Percentiles rank a stretch among this genome's conserved stretches.
Evolutionary conservation across 805 yeast species (phyloP).

Genomic region (Yamadazyma scolyti): DNA sequence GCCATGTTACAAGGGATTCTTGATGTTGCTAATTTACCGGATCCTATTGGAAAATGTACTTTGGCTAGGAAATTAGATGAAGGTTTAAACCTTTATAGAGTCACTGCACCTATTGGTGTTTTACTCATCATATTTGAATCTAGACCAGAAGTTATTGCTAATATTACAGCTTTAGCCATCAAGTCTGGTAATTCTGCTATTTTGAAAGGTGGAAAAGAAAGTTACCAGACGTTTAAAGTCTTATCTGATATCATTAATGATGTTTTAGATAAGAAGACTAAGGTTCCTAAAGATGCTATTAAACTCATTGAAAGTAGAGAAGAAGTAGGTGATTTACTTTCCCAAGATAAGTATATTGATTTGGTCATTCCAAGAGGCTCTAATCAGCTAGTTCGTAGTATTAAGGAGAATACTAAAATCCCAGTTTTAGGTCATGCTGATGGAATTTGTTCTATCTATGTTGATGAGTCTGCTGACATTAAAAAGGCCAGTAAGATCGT

Average conservation of each 20-base stretch:
- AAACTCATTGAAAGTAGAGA: slow-evolving; percentile 87
- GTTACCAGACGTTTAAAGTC: slow-evolving; percentile 75
- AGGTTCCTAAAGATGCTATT: slow-evolving; percentile 76
- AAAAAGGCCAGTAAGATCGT: slow-evolving; percentile 71
- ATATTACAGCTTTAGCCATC: slow-evolving; percentile 90
- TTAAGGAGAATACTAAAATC: slow-evolving; percentile 84
- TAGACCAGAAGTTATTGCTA: slow-evolving; percentile 98
- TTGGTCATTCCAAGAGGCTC: slow-evolving; percentile 98
- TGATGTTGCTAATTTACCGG: slow-evolving; percentile 85
- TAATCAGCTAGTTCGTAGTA: slow-evolving; percentile 80
- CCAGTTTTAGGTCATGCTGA: slow-evolving; percentile 99
- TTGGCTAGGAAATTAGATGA: slow-evolving; percentile 85
- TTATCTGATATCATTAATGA: slow-evolving; percentile 69
- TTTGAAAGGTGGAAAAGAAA: slow-evolving; percentile 95
- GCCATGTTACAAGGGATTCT: slow-evolving; percentile 91
- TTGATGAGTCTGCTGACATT: slow-evolving; percentile 74
- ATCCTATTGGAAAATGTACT: slow-evolving; percentile 89
- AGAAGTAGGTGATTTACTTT: slow-evolving; percentile 79
- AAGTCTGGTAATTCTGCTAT: slow-evolving; percentile 97
- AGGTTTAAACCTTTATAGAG: slow-evolving; percentile 75
- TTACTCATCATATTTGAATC: slow-evolving; percentile 90
- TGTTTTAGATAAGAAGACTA: slow-evolving; percentile 55
- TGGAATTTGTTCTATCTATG: slow-evolving; percentile 88
- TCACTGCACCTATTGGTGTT: slow-evolving; percentile 94
- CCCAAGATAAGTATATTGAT: slow-evolving; percentile 87